Evolutionary conservation across 345 rosid genomes (phyloP).

Genomic region (Euphorbia lathyris): DNA sequence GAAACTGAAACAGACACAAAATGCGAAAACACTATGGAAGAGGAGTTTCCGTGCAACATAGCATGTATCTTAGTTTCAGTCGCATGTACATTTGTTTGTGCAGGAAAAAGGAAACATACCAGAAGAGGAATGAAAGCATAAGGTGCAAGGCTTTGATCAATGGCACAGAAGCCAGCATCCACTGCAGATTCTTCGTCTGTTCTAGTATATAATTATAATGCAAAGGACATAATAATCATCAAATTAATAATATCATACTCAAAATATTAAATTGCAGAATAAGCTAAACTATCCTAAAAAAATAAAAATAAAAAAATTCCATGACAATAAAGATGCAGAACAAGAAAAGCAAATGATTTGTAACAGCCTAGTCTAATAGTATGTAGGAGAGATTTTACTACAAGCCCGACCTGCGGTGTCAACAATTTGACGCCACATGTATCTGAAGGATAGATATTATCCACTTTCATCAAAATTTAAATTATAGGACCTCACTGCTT

Average conservation of each 20-base stretch:
- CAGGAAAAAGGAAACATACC: conserved; percentile 40
- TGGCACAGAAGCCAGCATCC: conserved; percentile 82
- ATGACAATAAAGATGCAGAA: neutral
- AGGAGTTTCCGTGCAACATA: no score
- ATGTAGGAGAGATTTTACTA: no score
- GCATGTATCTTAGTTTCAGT: no score
- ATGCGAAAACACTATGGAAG: no score
- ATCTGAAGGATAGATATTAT: no score
- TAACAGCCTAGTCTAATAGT: no score
- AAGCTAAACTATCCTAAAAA: neutral
- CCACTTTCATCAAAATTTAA: no score
- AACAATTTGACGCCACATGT: no score
- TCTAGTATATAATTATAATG: conserved; percentile 30
- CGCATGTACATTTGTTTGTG: neutral
- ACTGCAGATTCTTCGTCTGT: conserved; percentile 74
- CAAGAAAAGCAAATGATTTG: neutral
- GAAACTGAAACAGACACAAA: no score
- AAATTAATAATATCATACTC: neutral
- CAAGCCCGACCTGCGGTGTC: no score
- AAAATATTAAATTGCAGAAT: neutral
- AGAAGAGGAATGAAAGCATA: conserved; percentile 78
- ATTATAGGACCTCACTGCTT: no score
- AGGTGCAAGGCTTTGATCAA: conserved; percentile 89
- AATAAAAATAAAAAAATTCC: neutral
- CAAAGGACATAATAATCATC: conserved; percentile 8